Base-by-base conservation (phyloP, 2,329 filamentous ascomycete species). In the Botrytis byssoidea region DNA sequence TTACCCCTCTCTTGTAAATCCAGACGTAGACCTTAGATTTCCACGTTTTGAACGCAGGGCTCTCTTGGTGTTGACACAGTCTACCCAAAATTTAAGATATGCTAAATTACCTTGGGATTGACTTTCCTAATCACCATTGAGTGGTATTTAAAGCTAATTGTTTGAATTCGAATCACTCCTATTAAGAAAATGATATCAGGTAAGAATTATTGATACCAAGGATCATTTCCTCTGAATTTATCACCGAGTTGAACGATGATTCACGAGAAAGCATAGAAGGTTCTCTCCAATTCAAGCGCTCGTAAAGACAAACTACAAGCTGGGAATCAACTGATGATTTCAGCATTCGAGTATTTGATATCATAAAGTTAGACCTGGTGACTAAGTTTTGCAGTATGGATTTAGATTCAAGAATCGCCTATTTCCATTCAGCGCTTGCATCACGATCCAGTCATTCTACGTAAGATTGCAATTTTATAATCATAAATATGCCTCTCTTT, bases 11-110 rank as follows among this genome's bases (percentile, higher is more conserved):
- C 63, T 37, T 2, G 74, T 48, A 18, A 59, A 69, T 64, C 63
- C 64, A 9, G 74, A 74, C 4, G 59, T 74, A 6, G 74, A 22
- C 8, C 74, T 73, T 18, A 75, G 32, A 42, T 44, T 51, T 8
- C 25, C 12, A 20, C 63, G 9, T 35, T 65, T 22, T n/a, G 65
- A 20, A 1, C 57, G 65, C 0, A 75, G 12, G n/a, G 25, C 14
- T 29, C 18, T 29, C 51, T 57, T 57, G 51, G 5, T 12, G 29
- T 57, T 2, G 6, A 16, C 2, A 2, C n/a, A 57, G 29, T 16
- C 25, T 1, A 18, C 7, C n/a, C 12, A 0, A 29, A 2, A 57
- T 29, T 6, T 12, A 25, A 9, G 22, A 48, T 48, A 12, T 5
- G 2, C 10, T 25, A 1, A 25, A 9, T 12, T 12, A 48, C 22